A percentile compares a stretch with the other conserved stretches of the same genome.
Evolutionary conservation across 1,284 basidiomycete species (phyloP).

Genomic region (Irpex sp.): DNA sequence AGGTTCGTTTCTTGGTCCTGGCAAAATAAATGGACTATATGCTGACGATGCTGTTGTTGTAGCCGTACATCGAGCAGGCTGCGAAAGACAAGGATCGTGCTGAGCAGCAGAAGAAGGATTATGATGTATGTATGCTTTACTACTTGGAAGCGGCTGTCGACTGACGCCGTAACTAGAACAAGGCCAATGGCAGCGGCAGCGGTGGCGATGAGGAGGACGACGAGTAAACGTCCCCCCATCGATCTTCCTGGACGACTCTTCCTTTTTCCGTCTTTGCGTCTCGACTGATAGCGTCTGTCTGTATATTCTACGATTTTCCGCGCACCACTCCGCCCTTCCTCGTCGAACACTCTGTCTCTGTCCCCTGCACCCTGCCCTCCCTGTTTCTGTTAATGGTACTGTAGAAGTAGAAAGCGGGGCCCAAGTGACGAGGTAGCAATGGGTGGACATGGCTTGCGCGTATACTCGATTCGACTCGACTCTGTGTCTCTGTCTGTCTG

Average conservation of each 20-base stretch:
- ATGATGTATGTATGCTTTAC: conserved; percentile 49
- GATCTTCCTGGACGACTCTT: background rate
- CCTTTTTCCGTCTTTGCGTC: background rate
- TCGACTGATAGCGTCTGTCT: background rate
- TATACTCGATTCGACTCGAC: background rate
- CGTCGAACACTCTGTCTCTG: background rate
- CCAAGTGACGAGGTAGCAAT: background rate
- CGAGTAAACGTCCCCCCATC: conserved; percentile 23
- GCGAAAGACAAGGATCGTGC: conserved; percentile 83
- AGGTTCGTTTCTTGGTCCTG: conserved; percentile 42
- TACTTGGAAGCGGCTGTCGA: conserved; percentile 1
- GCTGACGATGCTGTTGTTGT: background rate
- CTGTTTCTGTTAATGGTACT: background rate
- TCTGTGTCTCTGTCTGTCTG: background rate
- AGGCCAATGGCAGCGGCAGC: conserved; percentile 45
- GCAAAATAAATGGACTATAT: background rate
- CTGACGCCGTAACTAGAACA: conserved; percentile 27
- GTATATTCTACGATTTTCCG: background rate
- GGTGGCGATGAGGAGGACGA: conserved; percentile 59
- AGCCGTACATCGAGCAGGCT: conserved; percentile 92
- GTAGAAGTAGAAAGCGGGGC: conserved; percentile 1
- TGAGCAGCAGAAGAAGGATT: conserved; percentile 76
- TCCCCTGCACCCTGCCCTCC: background rate
- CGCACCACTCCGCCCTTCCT: background rate
- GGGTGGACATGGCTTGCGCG: background rate